A percentile compares a stretch with the other conserved stretches of the same genome.
Evolutionary conservation across 2,329 filamentous ascomycete genomes (phyloP).

Genomic region (Colletotrichum tamarilloi): DNA sequence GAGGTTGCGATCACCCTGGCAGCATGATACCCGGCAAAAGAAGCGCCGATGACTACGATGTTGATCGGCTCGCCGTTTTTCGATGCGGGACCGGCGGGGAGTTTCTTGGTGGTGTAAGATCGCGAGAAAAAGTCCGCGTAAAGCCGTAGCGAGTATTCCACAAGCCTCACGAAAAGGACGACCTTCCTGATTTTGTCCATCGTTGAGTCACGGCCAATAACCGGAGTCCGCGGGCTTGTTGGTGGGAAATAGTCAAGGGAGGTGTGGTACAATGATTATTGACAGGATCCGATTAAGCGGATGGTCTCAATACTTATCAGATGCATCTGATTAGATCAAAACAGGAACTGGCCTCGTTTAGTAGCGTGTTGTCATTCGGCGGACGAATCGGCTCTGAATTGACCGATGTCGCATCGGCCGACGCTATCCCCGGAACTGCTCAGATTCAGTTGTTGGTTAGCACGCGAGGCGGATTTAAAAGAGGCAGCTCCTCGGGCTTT

Average conservation of each 20-base stretch:
- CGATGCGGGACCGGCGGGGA: slow-evolving; percentile 21
- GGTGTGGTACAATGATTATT: not conserved
- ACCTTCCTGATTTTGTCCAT: slow-evolving; percentile 44
- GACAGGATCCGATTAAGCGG: not conserved
- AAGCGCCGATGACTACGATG: slow-evolving; percentile 67
- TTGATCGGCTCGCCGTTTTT: slow-evolving; percentile 48
- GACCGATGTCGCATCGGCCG: slow-evolving; percentile 24
- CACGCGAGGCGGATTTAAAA: not conserved
- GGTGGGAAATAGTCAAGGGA: not conserved
- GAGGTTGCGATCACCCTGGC: slow-evolving; percentile 59
- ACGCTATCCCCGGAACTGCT: not conserved
- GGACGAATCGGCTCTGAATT: slow-evolving; percentile 10
- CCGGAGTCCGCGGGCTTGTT: not conserved
- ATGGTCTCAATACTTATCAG: slow-evolving; percentile 42
- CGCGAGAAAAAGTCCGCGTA: slow-evolving; percentile 32
- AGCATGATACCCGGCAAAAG: slow-evolving; percentile 65
- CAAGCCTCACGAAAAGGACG: slow-evolving; percentile 43
- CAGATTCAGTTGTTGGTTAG: not conserved
- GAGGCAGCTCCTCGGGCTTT: not conserved
- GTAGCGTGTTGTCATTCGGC: not conserved
- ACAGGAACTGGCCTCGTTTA: not conserved
- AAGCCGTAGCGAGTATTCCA: slow-evolving; percentile 39
- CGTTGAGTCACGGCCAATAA: not conserved
- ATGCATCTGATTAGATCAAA: slow-evolving; percentile 48
- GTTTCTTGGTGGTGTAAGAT: slow-evolving; percentile 25